Evolutionary conservation across 2,329 filamentous ascomycete species (phyloP), one percentile per base, ranked within the genome.

Genomic region (Cercospora beticola): DNA sequence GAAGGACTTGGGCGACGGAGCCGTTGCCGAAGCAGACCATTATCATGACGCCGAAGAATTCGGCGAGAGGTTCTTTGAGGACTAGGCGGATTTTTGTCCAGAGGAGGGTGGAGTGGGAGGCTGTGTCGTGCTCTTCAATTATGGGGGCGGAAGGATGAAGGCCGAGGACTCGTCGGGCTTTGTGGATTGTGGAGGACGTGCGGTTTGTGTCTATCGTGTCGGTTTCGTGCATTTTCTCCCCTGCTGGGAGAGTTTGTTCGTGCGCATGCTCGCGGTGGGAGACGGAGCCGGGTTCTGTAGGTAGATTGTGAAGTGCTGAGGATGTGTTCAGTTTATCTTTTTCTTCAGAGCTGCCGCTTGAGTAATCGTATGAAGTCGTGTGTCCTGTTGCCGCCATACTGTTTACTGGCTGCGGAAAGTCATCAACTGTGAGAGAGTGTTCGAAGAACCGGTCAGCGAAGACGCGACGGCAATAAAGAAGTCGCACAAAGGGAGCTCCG

Each of bases 11-110:
- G 1, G 82, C 82, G 14, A 83, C 80, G 30, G 78, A 76, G 5
- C 81, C 82, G 69, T 83, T 74, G n/a, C 81, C 81, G 68, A 83
- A 83, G 65, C 81, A 75, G 3, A 82, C 77, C 75, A 83, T 78
- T 31, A 82, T 78, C 21, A 80, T 77, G 0, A 78, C 76, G 1
- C 81, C 82, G 70, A 79, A 82, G 72, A 83, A 83, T 68, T 83
- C 82, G 0, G 81, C 78, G 33, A 83, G 81, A 0, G 81, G 81
- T 69, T 83, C 82, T 67, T 81, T 76, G 26, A 83, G 71, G 0
- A 64, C 33, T 9, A 57, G 62, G 43, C 80, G 70, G 52, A 81
- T 75, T 23, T 76, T 76, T 4, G 77, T 77, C 81, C 81, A 83
- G 12, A 78, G 67, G 21, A 82, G 68, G 33, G 79, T 73, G 6